Percentiles rank a stretch among this genome's conserved stretches.
These are phyloP conservation scores for Euclidium syriacum DNA, from an alignment of 345 rosid species.

Conservation along the genomic window DNA sequence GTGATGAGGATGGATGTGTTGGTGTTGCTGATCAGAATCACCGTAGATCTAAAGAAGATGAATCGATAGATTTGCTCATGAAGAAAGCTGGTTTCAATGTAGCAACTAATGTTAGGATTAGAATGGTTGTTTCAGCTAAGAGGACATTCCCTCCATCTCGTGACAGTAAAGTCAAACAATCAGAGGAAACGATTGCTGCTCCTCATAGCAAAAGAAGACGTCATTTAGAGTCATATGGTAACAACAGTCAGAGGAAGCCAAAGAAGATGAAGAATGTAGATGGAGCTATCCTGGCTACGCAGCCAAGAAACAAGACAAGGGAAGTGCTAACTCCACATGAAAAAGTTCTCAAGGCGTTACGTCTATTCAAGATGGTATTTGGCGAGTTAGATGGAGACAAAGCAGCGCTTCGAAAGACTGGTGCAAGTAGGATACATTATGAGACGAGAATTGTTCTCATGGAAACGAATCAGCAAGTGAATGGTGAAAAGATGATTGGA, in stretches of 20 bases:
- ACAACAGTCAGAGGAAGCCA: not conserved
- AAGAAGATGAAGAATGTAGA: not conserved
- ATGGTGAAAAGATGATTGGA: slow-evolving; percentile 47
- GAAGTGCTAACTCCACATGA: not conserved
- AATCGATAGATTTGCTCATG: not conserved
- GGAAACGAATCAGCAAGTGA: slow-evolving; percentile 28
- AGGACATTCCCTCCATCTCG: not conserved
- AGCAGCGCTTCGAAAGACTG: not conserved
- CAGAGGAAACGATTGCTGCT: not conserved
- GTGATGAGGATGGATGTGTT: not conserved
- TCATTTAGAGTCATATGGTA: not conserved
- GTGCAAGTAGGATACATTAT: not conserved
- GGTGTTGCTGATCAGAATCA: not conserved
- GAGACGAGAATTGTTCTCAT: not conserved
- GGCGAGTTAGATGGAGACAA: not conserved
- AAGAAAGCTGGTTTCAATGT: slow-evolving; percentile 10
- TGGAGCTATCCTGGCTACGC: not conserved
- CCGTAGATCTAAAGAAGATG: not conserved
- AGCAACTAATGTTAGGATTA: not conserved
- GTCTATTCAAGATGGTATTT: not conserved
- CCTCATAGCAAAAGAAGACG: not conserved
- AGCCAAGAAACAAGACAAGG: not conserved
- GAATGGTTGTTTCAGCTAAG: not conserved
- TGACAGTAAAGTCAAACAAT: slow-evolving; percentile 5
- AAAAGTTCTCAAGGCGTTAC: not conserved